Evolutionary conservation across 2,329 filamentous ascomycete species (phyloP).

Genomic region (Xylaria digitata): DNA sequence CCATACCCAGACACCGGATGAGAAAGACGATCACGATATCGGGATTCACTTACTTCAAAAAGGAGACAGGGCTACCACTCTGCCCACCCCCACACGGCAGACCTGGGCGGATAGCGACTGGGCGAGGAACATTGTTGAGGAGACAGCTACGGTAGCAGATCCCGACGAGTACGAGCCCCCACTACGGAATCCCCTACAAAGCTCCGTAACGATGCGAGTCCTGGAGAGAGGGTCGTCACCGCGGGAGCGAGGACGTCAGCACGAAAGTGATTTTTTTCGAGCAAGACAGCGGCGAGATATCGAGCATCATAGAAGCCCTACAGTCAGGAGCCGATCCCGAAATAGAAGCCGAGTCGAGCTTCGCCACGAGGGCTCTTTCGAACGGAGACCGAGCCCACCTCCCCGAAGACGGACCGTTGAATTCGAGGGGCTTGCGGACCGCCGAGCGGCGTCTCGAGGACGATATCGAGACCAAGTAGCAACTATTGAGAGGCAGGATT

Average conservation of each 20-base stretch:
- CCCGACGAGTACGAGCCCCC: constrained; percentile 4
- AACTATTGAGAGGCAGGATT: not conserved
- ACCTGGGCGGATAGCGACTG: constrained; percentile 18
- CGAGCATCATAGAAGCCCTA: not conserved
- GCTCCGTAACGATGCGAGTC: not conserved
- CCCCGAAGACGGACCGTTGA: constrained; percentile 14
- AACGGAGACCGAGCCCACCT: constrained; percentile 5
- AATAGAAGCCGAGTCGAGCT: not conserved
- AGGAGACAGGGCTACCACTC: not conserved
- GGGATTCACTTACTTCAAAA: not conserved
- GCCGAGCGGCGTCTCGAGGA: not conserved
- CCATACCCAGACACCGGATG: too few relatives aligned
- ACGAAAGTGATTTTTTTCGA: not conserved
- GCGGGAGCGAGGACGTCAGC: not conserved
- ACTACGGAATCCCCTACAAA: not conserved
- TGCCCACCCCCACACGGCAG: not conserved
- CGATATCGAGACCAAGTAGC: not conserved
- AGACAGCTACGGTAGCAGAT: constrained; percentile 17
- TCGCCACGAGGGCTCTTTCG: not conserved
- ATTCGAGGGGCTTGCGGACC: constrained; percentile 1
- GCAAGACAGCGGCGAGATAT: not conserved
- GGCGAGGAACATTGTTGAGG: constrained; percentile 24
- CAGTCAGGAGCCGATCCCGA: not conserved
- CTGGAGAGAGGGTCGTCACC: too few relatives aligned
- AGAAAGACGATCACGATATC: not conserved